Evolutionary conservation across 1,139 yeast species (phyloP).

Genomic region (Pichia sp.): DNA sequence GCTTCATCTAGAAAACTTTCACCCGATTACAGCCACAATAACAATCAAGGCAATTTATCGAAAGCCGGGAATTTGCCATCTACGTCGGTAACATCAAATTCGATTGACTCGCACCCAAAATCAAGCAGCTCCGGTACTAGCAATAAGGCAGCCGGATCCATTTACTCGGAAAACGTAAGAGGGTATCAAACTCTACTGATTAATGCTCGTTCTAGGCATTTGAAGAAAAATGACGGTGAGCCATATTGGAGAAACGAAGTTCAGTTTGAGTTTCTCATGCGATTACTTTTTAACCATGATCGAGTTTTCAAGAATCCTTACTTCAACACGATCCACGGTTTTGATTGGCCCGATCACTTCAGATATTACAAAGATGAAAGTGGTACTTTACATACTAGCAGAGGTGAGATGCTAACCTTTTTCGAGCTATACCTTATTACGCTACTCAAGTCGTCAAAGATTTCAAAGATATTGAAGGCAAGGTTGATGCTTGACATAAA

Average conservation of each 20-base stretch:
- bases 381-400: slow-evolving; percentile 26
- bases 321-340: slow-evolving; percentile 28
- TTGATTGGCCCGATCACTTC: slow-evolving; percentile 35
- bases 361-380: slow-evolving; percentile 22
- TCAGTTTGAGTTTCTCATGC: slow-evolving; percentile 72
- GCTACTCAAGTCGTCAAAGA: slow-evolving; percentile 76
- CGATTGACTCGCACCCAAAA: neutral
- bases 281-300: slow-evolving; percentile 59
- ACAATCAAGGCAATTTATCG: neutral
- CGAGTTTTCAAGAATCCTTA: slow-evolving; percentile 67
- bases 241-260: slow-evolving; percentile 87
- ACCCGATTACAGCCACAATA: neutral
- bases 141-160: neutral
- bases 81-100: neutral
- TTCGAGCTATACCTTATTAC: slow-evolving; percentile 83
- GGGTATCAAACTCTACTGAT: slow-evolving; percentile 27
- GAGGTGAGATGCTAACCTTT: slow-evolving; percentile 58
- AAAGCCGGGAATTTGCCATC: neutral
- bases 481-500: slow-evolving; percentile 58
- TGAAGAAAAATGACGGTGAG: slow-evolving; percentile 88
- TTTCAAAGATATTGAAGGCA: slow-evolving; percentile 79
- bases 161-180: slow-evolving; percentile 9
- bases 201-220: slow-evolving; percentile 52
- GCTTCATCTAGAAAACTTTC: neutral
- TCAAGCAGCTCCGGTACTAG: neutral